These are phyloP conservation scores for Phoma sp. DNA, from an alignment of 2,329 filamentous ascomycete genomes.

Conservation along the genomic window DNA sequence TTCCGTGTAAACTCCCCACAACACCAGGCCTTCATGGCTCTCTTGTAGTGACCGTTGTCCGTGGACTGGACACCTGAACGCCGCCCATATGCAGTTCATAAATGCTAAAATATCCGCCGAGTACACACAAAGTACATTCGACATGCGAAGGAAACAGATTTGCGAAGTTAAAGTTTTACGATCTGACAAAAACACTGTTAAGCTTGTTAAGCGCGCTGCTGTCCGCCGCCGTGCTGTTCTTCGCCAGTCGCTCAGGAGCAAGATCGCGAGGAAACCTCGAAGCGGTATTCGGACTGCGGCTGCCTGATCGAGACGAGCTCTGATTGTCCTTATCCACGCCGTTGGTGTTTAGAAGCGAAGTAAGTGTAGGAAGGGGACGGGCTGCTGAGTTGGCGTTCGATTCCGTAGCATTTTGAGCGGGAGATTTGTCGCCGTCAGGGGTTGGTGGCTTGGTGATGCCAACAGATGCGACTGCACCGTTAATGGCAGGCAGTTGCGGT, in stretches of 20 bases:
- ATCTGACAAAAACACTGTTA: constrained; percentile 43
- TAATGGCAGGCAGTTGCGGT: constrained; percentile 46
- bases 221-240: constrained; percentile 41
- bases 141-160: constrained; percentile 5
- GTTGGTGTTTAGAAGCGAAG: constrained; percentile 42
- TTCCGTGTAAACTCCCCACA: not conserved
- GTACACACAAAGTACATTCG: constrained; percentile 3
- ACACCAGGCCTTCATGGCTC: constrained; percentile 14
- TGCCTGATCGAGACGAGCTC: constrained; percentile 49
- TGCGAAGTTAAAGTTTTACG: constrained; percentile 18
- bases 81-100: constrained; percentile 37
- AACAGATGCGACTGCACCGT: constrained; percentile 29
- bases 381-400: constrained; percentile 33
- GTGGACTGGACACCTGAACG: constrained; percentile 24
- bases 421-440: constrained; percentile 48
- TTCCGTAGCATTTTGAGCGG: constrained; percentile 49
- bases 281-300: constrained; percentile 48
- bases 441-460: constrained; percentile 37
- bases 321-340: constrained; percentile 38
- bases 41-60: constrained; percentile 7
- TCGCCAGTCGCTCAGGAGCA: constrained; percentile 38
- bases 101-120: constrained; percentile 24
- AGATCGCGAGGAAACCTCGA: constrained; percentile 40
- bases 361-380: constrained; percentile 55
- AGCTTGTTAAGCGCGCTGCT: constrained; percentile 42